These are phyloP conservation scores for Termitomyces sp. DNA, from an alignment of 768 basidiomycete species.

Conservation along the genomic window DNA sequence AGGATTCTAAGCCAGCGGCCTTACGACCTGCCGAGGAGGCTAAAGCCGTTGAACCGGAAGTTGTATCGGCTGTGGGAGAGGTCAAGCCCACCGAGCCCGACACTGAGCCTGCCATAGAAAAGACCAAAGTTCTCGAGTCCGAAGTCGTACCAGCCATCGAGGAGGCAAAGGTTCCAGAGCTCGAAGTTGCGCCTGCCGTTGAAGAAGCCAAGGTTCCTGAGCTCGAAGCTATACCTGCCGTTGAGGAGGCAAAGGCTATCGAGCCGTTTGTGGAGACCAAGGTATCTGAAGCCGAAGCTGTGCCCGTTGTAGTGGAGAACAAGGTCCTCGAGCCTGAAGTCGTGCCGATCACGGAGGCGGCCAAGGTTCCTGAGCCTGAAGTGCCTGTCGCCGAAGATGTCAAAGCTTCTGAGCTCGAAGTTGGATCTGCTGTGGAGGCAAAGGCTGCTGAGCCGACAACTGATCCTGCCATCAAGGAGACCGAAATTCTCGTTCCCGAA, in stretches of 20 bases:
- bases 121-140: not conserved
- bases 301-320: not conserved
- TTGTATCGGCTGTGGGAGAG: constrained; percentile 4
- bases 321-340: not conserved
- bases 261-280: not conserved
- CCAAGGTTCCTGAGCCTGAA: not conserved
- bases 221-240: not conserved
- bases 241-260: not conserved
- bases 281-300: constrained; percentile 7
- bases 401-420: constrained; percentile 2
- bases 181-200: not conserved
- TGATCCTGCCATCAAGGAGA: constrained; percentile 3
- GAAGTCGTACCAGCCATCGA: not conserved
- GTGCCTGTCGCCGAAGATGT: not conserved
- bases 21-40: not conserved
- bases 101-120: not conserved
- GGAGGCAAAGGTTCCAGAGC: not conserved
- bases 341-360: not conserved
- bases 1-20: constrained; percentile 5
- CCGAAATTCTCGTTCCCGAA: not conserved
- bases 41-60: not conserved
- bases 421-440: not conserved
- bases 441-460: not conserved
- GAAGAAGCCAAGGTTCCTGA: not conserved
- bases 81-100: not conserved